Percentiles rank a stretch among this genome's conserved stretches.
These are phyloP conservation scores for Ophiorrhiza pumila DNA, from an alignment of 257 asterid species.

Conservation along the genomic window DNA sequence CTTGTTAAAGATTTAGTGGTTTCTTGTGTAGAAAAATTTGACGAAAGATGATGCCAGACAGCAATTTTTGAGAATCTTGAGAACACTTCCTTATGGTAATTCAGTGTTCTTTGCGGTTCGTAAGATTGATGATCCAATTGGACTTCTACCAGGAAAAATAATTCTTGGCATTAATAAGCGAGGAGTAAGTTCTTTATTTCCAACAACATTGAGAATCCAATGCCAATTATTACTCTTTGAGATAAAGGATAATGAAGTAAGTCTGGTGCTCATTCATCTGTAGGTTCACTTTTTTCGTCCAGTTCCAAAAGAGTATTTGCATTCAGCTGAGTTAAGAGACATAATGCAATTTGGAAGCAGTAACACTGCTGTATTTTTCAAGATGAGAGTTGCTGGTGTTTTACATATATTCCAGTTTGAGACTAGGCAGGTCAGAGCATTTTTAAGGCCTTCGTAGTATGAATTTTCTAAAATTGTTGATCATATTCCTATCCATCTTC, in stretches of 20 bases:
- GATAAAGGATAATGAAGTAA: slow-evolving; percentile 21
- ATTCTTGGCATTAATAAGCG: slow-evolving; percentile 94
- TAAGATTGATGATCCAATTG: slow-evolving; percentile 98
- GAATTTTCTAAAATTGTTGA: background rate
- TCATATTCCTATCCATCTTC: slow-evolving; percentile 3
- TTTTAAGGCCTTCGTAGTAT: background rate
- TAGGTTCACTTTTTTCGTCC: slow-evolving; percentile 99
- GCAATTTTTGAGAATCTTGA: slow-evolving; percentile 83
- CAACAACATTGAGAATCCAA: background rate
- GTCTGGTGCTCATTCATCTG: slow-evolving; percentile 19
- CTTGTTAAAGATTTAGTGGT: slow-evolving; percentile 8
- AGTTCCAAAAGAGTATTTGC: slow-evolving; percentile 94
- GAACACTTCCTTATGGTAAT: slow-evolving; percentile 96
- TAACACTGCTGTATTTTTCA: slow-evolving; percentile 93
- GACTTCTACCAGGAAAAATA: slow-evolving; percentile 92
- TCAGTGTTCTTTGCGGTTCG: slow-evolving; percentile 98
- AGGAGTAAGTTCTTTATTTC: slow-evolving; percentile 58
- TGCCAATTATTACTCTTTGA: slow-evolving; percentile 11
- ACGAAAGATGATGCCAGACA: slow-evolving; percentile 97
- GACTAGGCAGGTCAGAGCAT: slow-evolving; percentile 74
- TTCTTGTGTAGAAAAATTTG: slow-evolving; percentile 64
- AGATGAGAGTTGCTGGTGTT: slow-evolving; percentile 99
- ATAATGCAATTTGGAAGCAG: slow-evolving; percentile 99
- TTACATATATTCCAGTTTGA: slow-evolving; percentile 96
- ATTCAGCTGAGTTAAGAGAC: slow-evolving; percentile 97